These are phyloP conservation scores for Lecanoromycetidae sp. DNA, from an alignment of 2,329 filamentous ascomycete species.

Conservation along the genomic window DNA sequence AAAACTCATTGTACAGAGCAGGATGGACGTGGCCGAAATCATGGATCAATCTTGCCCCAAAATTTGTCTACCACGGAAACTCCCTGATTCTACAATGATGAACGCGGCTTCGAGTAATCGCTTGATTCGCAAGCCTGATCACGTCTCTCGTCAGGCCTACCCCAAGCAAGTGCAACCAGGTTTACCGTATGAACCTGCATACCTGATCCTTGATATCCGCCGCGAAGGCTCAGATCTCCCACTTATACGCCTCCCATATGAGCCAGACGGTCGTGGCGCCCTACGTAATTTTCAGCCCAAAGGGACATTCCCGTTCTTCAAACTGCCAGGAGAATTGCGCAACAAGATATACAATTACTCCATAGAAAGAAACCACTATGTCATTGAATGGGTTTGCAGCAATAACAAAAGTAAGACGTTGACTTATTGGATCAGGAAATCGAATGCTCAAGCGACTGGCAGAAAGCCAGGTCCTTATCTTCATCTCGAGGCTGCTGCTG, in stretches of 20 bases:
- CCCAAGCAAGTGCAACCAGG: neutral
- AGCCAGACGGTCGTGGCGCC: neutral
- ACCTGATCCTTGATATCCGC: too few relatives aligned
- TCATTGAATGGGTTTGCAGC: constrained; percentile 9
- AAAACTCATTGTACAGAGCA: constrained; percentile 4
- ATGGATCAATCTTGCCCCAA: too few relatives aligned
- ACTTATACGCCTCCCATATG: constrained; percentile 5
- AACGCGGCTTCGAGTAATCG: too few relatives aligned
- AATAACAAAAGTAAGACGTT: constrained; percentile 9
- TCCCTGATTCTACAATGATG: too few relatives aligned
- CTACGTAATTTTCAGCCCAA: constrained; percentile 3
- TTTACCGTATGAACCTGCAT: neutral
- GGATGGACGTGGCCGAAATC: too few relatives aligned
- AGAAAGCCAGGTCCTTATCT: too few relatives aligned
- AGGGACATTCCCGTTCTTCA: constrained; percentile 48
- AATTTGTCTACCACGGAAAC: too few relatives aligned
- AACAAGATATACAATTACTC: constrained; percentile 49
- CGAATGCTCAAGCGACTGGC: neutral
- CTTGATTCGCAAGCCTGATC: too few relatives aligned
- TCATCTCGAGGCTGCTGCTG: neutral
- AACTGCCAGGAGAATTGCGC: constrained; percentile 57
- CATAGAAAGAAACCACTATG: constrained; percentile 8
- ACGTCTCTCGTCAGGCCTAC: too few relatives aligned
- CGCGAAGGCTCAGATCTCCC: too few relatives aligned
- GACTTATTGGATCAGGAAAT: constrained; percentile 5